phyloP scores from a whole-genome alignment of 2,329 filamentous ascomycete genomes.

The Cladosporium sp. region DNA sequence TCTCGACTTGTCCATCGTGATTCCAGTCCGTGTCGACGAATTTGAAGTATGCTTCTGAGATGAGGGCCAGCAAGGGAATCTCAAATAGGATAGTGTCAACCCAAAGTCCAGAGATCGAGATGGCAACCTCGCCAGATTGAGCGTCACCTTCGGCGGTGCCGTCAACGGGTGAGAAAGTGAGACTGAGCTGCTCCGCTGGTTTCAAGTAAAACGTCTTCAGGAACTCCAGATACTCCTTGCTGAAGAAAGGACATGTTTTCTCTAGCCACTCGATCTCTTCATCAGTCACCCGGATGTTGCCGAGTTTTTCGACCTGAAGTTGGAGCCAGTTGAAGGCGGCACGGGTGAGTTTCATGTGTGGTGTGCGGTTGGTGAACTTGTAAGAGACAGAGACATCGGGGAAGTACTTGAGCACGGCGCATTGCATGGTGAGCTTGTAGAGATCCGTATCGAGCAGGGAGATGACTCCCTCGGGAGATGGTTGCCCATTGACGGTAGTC shows the following conservation, averaged over 20 bases:
- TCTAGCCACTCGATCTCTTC: conserved; percentile 80
- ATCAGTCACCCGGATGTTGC: conserved; percentile 70
- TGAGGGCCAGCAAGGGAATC: conserved; percentile 86
- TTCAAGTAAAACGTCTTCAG: conserved; percentile 76
- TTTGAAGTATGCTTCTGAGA: conserved; percentile 95
- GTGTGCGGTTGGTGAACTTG: conserved; percentile 91
- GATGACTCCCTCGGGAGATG: conserved; percentile 33
- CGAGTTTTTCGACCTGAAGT: conserved; percentile 78
- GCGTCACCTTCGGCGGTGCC: conserved; percentile 52
- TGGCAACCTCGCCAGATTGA: conserved; percentile 65
- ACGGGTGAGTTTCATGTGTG: conserved; percentile 84
- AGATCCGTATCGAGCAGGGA: conserved; percentile 59
- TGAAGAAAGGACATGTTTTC: conserved; percentile 76
- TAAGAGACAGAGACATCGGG: conserved; percentile 78
- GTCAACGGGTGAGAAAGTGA: conserved; percentile 57
- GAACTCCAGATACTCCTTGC: conserved; percentile 71
- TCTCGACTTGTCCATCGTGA: conserved; percentile 80
- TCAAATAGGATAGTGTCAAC: conserved; percentile 96
- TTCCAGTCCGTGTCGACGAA: conserved; percentile 94
- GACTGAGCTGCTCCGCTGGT: conserved; percentile 72
- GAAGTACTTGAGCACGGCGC: conserved; percentile 89
- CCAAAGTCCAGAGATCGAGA: conserved; percentile 80
- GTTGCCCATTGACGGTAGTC: conserved; percentile 6
- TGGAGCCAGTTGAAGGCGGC: conserved; percentile 81
- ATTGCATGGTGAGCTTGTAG: conserved; percentile 99